Conservation (phyloP, 352 stramenopile species). For the Pythium biforme region DNA sequence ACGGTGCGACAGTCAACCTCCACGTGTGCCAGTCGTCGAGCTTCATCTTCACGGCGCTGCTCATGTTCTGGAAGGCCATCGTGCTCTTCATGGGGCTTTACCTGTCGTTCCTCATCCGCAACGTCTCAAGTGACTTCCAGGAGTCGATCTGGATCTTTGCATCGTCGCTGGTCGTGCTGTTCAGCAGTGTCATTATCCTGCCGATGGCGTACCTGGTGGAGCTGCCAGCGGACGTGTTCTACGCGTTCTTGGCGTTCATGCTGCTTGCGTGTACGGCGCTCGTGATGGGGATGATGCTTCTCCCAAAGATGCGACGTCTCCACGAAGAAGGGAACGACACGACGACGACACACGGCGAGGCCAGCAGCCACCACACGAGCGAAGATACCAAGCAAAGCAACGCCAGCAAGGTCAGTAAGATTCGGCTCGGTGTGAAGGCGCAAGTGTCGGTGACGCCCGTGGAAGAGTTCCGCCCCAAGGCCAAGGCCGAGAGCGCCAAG, state of each 20-base stretch:
- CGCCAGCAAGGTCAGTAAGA: slow-evolving; percentile 12
- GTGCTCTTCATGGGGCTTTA: slow-evolving; percentile 28
- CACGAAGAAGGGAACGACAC: not conserved
- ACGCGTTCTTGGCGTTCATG: slow-evolving; percentile 20
- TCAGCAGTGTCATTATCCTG: slow-evolving; percentile 26
- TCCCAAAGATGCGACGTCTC: slow-evolving; percentile 20
- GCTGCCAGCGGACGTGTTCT: slow-evolving; percentile 21
- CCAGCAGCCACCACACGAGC: not conserved
- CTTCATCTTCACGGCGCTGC: slow-evolving; percentile 29
- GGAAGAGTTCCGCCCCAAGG: slow-evolving; percentile 10
- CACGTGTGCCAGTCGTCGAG: slow-evolving; percentile 23
- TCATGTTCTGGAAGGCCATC: slow-evolving; percentile 36
- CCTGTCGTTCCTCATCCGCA: slow-evolving; percentile 19
- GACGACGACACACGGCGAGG: not conserved
- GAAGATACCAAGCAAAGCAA: not conserved
- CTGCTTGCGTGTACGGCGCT: slow-evolving; percentile 16
- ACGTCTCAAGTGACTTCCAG: slow-evolving; percentile 42
- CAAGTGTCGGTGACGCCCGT: slow-evolving; percentile 23
- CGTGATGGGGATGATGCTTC: slow-evolving; percentile 25
- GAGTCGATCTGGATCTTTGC: slow-evolving; percentile 40
- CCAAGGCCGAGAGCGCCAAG: not conserved
- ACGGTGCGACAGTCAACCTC: slow-evolving; percentile 14
- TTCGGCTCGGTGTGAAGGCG: slow-evolving; percentile 23
- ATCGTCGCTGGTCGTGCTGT: slow-evolving; percentile 23
- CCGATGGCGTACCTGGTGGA: slow-evolving; percentile 33